phyloP scores from a whole-genome alignment of 148 eudicot genomes.

The Heliamphora exappendiculata region DNA sequence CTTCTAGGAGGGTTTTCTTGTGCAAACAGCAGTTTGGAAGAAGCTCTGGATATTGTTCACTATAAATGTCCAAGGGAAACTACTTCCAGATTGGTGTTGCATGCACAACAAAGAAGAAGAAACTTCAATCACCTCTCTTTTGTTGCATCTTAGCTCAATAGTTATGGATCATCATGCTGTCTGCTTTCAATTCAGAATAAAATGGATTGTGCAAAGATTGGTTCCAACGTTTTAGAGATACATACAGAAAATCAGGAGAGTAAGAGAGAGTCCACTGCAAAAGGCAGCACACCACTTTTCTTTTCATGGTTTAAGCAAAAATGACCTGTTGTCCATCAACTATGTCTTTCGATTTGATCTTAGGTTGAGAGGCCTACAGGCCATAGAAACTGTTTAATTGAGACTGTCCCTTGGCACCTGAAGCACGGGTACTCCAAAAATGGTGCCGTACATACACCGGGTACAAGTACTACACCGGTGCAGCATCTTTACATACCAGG shows the following conservation, averaged over 20 bases:
- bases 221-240: background rate
- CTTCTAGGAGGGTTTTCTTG: background rate
- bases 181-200: background rate
- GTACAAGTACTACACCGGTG: no score
- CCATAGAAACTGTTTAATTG: no score
- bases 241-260: background rate
- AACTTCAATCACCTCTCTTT: background rate
- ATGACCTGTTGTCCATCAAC: no score
- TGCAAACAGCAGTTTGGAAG: conserved; percentile 6
- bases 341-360: no score
- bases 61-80: background rate
- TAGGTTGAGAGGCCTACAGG: no score
- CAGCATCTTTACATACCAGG: no score
- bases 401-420: no score
- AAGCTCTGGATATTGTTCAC: background rate
- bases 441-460: no score
- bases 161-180: background rate
- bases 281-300: background rate
- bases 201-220: background rate
- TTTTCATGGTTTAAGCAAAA: background rate
- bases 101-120: background rate
- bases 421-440: no score
- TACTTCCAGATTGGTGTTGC: background rate
- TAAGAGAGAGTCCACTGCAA: background rate
- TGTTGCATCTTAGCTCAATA: background rate